phyloP scores from a whole-genome alignment of 176 grass and related monocot species.

The Lolium multiflorum region DNA sequence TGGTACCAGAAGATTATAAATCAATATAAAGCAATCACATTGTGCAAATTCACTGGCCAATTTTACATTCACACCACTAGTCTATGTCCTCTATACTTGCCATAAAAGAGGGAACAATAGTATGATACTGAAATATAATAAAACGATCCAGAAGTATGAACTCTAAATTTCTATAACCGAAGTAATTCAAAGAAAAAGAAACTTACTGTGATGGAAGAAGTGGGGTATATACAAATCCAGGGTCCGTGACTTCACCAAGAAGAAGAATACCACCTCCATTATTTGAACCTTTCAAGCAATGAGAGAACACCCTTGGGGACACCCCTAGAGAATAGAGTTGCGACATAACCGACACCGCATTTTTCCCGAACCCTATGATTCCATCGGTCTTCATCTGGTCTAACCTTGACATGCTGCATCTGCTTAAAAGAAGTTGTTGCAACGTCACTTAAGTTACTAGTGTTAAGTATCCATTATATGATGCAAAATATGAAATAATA shows the following conservation, averaged over 20 bases:
- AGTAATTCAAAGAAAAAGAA: constrained; percentile 15
- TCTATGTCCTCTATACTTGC: not conserved
- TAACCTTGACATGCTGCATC: constrained; percentile 80
- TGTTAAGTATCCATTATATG: not conserved
- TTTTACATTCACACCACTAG: not conserved
- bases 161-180: not conserved
- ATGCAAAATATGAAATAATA: too few species aligned
- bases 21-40: not conserved
- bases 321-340: constrained; percentile 69
- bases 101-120: not conserved
- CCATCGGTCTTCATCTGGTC: constrained; percentile 80
- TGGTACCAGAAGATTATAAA: not conserved
- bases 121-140: constrained; percentile 9
- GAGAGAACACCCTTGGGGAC: constrained; percentile 78
- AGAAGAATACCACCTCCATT: constrained; percentile 89
- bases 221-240: constrained; percentile 83
- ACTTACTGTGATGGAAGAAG: constrained; percentile 89
- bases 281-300: constrained; percentile 87
- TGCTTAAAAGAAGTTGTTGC: constrained; percentile 42
- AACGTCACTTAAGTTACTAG: not conserved
- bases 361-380: constrained; percentile 89
- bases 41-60: not conserved
- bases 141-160: constrained; percentile 4
- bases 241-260: constrained; percentile 75
- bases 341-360: constrained; percentile 74